Evolutionary conservation across 768 basidiomycete genomes (phyloP), one percentile per base, ranked within the genome.

Genomic region (Mycena pura): DNA sequence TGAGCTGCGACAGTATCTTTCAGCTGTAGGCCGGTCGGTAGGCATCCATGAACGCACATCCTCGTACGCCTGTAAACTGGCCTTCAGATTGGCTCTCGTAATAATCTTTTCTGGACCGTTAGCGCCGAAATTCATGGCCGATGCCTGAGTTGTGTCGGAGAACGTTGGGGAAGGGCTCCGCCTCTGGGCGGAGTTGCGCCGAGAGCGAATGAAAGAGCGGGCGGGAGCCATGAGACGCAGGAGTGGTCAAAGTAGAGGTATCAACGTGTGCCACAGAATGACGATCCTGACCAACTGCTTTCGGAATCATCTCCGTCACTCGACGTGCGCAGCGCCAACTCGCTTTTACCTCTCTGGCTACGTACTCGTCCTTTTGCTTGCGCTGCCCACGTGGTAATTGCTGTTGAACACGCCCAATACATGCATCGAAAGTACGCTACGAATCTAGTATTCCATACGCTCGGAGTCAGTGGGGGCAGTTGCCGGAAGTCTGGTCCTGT

Each of bases 51-150:
- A 41, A 74, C 88, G 73, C 73, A 93, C 93, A 53, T 91, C 89
- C 71, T 92, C 91, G 67, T 93, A 94, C 13, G 90, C 84, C 68
- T 91, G 89, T 46, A 93, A 66, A 71, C 91, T 92, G 9, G 82
- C 80, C 75, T 91, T 90, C 72, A 95, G 81, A 76, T 95, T 84
- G 15, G 86, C 79, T 39, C 92, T 81, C 49, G 92, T 93, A 56
- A 95, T 93, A 58, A 94, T 89, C 81, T 91, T 93, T 64, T 85
- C 80, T 38, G 90, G 90, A 7, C 91, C 90, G 66, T 87, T 80
- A 46, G 80, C 78, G 29, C 91, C 91, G 73, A 92, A 90, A 72
- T 90, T 85, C 78, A 92, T 84, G 45, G 84, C 85, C 17, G 93
- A 93, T 29, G 81, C 90, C 70, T 91, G 86, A 10, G 93, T 95